These are phyloP conservation scores for Nakataea oryzae DNA, from an alignment of 2,329 filamentous ascomycete genomes.

Conservation along the genomic window DNA sequence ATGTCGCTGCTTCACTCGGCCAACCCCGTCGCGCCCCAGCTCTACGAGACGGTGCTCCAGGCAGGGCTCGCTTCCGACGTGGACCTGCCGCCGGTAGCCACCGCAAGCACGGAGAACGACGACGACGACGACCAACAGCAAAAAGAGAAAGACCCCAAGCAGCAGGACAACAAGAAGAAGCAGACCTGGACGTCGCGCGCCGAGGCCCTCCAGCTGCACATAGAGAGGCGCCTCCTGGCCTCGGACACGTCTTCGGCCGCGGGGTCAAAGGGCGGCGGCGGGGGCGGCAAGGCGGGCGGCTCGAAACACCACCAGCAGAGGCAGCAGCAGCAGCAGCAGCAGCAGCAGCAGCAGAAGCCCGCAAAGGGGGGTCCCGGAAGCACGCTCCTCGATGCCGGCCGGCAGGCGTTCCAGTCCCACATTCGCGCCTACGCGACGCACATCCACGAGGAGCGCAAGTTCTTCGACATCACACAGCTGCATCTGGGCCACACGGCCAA, in stretches of 20 bases:
- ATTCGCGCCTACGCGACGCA: constrained; percentile 94
- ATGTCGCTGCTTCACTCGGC: constrained; percentile 56
- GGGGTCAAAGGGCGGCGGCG: constrained; percentile 6
- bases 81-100: constrained; percentile 44
- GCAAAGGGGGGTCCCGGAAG: constrained; percentile 13
- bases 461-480: constrained; percentile 85
- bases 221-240: constrained; percentile 47
- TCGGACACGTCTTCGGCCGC: constrained; percentile 11
- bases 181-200: constrained; percentile 33
- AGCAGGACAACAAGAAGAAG: constrained; percentile 19
- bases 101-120: constrained; percentile 58
- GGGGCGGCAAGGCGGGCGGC: constrained; percentile 8
- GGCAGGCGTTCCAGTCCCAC: constrained; percentile 82
- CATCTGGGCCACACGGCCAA: constrained; percentile 92
- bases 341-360: constrained; percentile 37
- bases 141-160: not conserved
- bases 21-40: constrained; percentile 35
- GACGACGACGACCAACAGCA: constrained; percentile 24
- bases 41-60: constrained; percentile 47
- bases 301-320: constrained; percentile 20
- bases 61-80: constrained; percentile 53
- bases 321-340: constrained; percentile 5
- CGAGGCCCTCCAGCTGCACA: constrained; percentile 46
- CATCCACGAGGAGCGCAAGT: constrained; percentile 69
- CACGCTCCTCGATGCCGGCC: constrained; percentile 67